A percentile compares a stretch with the other conserved stretches of the same genome.
phyloP scores from a whole-genome alignment of 306 rosid genomes.

The Hippophae gyantsensis region DNA sequence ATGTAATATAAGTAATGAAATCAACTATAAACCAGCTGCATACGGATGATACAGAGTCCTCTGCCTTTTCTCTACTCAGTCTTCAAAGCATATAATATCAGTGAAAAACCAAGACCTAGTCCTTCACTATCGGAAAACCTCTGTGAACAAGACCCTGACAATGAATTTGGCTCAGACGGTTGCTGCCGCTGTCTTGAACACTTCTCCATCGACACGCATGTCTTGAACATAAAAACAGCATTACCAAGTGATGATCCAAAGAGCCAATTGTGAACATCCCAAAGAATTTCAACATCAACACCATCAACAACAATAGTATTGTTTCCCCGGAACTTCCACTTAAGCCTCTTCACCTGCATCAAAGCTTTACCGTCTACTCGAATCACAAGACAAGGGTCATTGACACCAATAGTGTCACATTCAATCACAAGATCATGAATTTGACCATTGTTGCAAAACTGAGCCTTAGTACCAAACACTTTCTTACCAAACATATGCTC shows the following conservation, averaged over 20 bases:
- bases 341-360: constrained; percentile 79
- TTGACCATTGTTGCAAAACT: constrained; percentile 67
- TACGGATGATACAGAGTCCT: constrained; percentile 26
- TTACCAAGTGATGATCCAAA: constrained; percentile 55
- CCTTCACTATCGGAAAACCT: constrained; percentile 67
- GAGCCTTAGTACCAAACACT: constrained; percentile 58
- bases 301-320: constrained; percentile 81
- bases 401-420: constrained; percentile 55
- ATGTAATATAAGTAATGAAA: constrained; percentile 3
- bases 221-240: constrained; percentile 93
- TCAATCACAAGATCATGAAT: constrained; percentile 81
- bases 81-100: constrained; percentile 89
- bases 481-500: constrained; percentile 83
- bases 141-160: constrained; percentile 80
- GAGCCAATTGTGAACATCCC: constrained; percentile 98
- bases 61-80: constrained; percentile 42
- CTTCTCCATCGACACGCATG: constrained; percentile 59
- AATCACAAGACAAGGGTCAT: constrained; percentile 55
- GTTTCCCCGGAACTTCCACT: constrained; percentile 93
- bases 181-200: constrained; percentile 40
- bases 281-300: constrained; percentile 68
- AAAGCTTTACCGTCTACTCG: constrained; percentile 71
- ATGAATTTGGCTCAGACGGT: constrained; percentile 42
- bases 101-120: constrained; percentile 60
- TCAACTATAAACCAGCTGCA: constrained; percentile 39